Evolutionary conservation across 208 protist species (phyloP), one percentile per base, ranked within the genome.

Genomic region (Acanthamoeba royreba): DNA sequence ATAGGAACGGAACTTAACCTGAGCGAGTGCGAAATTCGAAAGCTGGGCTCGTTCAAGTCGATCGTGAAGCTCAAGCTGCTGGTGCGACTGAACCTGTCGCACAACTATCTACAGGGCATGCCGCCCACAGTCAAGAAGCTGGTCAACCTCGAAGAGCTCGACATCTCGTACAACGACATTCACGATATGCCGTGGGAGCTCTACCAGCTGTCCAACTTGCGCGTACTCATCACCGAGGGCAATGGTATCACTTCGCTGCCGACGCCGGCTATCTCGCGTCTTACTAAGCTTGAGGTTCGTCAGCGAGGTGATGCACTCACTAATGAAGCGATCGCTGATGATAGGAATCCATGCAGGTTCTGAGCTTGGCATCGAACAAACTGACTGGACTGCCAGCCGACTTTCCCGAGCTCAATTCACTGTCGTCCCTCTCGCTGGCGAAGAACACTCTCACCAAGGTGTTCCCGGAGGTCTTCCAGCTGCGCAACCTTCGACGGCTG

Each of bases 11-110:
- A 89, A 33, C 53, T 89, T 9, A 89, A 89, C 38, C 81, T 89
- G 31, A 69, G 81, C 81, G 81, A 89, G 31, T 89, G 81, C 53
- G 81, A 66, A 52, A 89, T 89, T 25, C 38, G 38, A 40, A 89
- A 89, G 81, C 49, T 89, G 31, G 81, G 49, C 49, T 58, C 49
- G 47, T 89, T 89, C 49, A 89, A 89, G 22, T 66, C 49, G 33
- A 89, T 89, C 53, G 81, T 89, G 49, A 11, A 33, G 49, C 81
- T 89, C n/a, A 89, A 89, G 81, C 81, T 89, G 81, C 81, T 89
- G 42, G 81, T 89, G 31, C n/a, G 38, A 22, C 81, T 89, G 8
- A 66, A 89, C 81, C 49, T 89, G 33, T 61, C 81, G 13, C 46
- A 66, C 49, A 89, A 89, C 81, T 89, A 89, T 52, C 81, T 89